Percentiles rank a stretch among this genome's conserved stretches.
phyloP scores from a whole-genome alignment of 805 yeast species.

The Schwanniomyces occidentalis region DNA sequence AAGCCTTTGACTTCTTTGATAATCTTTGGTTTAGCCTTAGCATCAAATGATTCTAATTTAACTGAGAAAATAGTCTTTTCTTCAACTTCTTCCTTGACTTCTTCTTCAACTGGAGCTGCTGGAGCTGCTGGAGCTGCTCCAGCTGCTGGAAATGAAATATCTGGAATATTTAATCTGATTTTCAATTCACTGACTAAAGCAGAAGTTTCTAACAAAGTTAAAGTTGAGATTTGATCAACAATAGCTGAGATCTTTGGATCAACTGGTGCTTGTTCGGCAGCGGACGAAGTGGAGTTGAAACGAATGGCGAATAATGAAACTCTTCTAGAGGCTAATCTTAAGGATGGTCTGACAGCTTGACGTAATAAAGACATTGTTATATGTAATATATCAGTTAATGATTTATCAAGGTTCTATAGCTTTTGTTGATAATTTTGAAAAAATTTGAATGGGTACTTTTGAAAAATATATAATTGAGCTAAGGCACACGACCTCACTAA shows the following conservation, averaged over 20 bases:
- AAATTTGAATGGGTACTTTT: constrained; percentile 7
- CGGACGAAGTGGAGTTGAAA: constrained; percentile 48
- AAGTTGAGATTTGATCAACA: constrained; percentile 86
- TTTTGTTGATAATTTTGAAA: constrained; percentile 7
- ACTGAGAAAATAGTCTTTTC: constrained; percentile 91
- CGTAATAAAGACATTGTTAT: constrained; percentile 32
- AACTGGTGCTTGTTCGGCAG: constrained; percentile 48
- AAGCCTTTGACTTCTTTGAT: constrained; percentile 94
- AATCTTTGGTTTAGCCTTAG: constrained; percentile 94
- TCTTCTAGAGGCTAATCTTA: constrained; percentile 33
- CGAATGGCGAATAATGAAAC: constrained; percentile 32
- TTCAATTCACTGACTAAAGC: constrained; percentile 76
- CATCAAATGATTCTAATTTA: constrained; percentile 90
- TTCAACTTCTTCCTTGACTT: constrained; percentile 73
- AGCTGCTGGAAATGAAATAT: constrained; percentile 80
- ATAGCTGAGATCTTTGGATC: constrained; percentile 86
- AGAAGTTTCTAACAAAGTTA: constrained; percentile 94
- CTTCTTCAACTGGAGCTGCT: constrained; percentile 72
- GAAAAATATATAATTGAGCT: constrained; percentile 3
- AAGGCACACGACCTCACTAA: constrained; percentile 4
- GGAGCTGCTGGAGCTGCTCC: constrained; percentile 57
- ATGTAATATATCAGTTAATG: background rate
- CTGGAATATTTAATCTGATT: constrained; percentile 87
- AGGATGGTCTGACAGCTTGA: constrained; percentile 38
- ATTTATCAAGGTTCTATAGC: background rate